Evolutionary conservation across 2,329 filamentous ascomycete species (phyloP), one percentile per base, ranked within the genome.

Genomic region (Diplodia scrobiculata): DNA sequence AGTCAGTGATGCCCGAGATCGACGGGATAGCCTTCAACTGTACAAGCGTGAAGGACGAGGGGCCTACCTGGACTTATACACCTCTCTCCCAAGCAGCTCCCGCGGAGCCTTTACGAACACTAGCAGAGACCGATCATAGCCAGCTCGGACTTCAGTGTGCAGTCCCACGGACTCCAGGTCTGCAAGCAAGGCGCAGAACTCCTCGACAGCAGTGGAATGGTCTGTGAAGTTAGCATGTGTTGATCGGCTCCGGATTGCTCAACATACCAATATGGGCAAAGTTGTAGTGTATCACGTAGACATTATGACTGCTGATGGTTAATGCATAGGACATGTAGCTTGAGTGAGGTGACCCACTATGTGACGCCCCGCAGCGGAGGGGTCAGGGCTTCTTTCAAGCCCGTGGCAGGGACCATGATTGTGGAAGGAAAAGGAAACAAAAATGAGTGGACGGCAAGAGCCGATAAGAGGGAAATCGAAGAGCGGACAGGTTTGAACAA

Each of bases 281-380:
- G 45, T 76, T 70, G 66, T 75, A 75, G 10, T 73, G 72, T 1
- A 75, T 60, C 25, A 75, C 71, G 68, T 75, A 76, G 58, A 74
- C 74, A 66, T 75, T 73, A 60, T 75, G 34, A n/a, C 36, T 55
- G 4, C 34, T 17, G 11, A 2, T 3, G 4, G 19, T 55, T 34
- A 55, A 34, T 27, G 10, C 27, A 21, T 7, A 7, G 21, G 32
- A 19, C 32, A 21, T 21, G 10, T 4, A 13, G 1, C 32, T n/a
- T 25, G 32, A 13, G 32, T 11, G 52, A 38, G 27, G 48, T 3
- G 13, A 38, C 52, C 32, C 29, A 55, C 52, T 64, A 64, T 21
- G 60, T 64, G 36, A 64, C 32, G n/a, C 60, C 60, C 32, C 60
- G 47, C 48, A 45, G 34, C 10, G 27, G 60, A 32, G 60, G 47